These are phyloP conservation scores for Kwoniella shandongensis DNA, from an alignment of 768 basidiomycete genomes.

Conservation along the genomic window DNA sequence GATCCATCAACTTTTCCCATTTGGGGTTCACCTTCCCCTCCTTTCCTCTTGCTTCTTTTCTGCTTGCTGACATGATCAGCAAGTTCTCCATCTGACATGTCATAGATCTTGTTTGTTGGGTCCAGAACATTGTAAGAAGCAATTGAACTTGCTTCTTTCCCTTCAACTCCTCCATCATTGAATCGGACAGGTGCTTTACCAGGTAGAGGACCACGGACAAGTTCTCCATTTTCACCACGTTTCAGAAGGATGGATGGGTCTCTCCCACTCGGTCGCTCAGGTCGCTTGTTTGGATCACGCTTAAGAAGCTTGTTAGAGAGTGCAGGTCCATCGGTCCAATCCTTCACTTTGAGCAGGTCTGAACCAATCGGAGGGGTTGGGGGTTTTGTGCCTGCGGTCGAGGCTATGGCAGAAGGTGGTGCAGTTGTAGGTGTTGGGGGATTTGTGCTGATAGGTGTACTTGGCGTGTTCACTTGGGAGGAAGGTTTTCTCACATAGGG, in stretches of 20 bases:
- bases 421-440: too few species aligned
- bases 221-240: constrained; percentile 4
- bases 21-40: not conserved
- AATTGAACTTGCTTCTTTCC: constrained; percentile 3
- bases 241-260: constrained; percentile 8
- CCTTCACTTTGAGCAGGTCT: too few species aligned
- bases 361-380: too few species aligned
- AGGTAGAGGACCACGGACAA: constrained; percentile 2
- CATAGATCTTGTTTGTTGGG: constrained; percentile 4
- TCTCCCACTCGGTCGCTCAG: constrained; percentile 13
- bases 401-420: too few species aligned
- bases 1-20: constrained; percentile 5
- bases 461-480: too few species aligned
- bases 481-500: too few species aligned
- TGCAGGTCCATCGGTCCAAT: too few species aligned
- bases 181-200: constrained; percentile 9
- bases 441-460: too few species aligned
- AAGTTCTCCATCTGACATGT: not conserved
- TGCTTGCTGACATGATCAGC: not conserved
- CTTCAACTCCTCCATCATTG: constrained; percentile 8
- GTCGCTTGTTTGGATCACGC: constrained; percentile 9
- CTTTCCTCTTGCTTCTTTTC: too few species aligned
- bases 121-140: constrained; percentile 5
- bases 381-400: too few species aligned
- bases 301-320: constrained; percentile 3